Percentiles rank a stretch among this genome's conserved stretches.
These are phyloP conservation scores for Flammula alnicola DNA, from an alignment of 1,284 basidiomycete species.

Conservation along the genomic window DNA sequence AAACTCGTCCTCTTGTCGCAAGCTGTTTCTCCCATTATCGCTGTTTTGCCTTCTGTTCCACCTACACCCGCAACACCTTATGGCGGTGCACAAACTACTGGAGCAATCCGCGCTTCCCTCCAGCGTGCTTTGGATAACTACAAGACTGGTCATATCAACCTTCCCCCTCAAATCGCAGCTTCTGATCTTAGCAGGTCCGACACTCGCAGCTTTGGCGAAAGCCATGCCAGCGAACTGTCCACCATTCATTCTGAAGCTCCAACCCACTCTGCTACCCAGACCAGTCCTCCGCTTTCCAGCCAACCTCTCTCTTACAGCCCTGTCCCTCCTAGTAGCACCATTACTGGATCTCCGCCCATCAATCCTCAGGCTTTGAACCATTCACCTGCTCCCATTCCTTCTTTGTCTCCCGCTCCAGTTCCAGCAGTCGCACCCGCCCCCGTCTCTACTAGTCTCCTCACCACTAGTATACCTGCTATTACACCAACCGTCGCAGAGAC, in stretches of 20 bases:
- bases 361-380: constrained; percentile 60
- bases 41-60: constrained; percentile 64
- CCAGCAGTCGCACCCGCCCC: constrained; percentile 27
- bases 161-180: constrained; percentile 47
- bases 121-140: constrained; percentile 79
- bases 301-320: constrained; percentile 19
- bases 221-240: constrained; percentile 73
- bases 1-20: constrained; percentile 75
- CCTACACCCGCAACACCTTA: constrained; percentile 61
- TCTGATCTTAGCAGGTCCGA: constrained; percentile 70
- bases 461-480: constrained; percentile 37
- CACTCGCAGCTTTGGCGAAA: constrained; percentile 80
- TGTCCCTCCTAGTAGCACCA: constrained; percentile 11
- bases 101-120: constrained; percentile 70
- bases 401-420: constrained; percentile 28
- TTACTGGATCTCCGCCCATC: constrained; percentile 42
- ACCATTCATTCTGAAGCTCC: constrained; percentile 48
- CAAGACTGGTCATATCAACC: constrained; percentile 63
- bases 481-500: constrained; percentile 70
- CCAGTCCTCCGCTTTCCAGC: constrained; percentile 19
- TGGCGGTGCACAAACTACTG: constrained; percentile 62
- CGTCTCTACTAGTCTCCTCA: not conserved
- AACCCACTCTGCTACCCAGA: constrained; percentile 11
- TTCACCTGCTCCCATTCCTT: constrained; percentile 55
- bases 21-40: constrained; percentile 63